Percentiles rank a stretch among this genome's conserved stretches.
These are phyloP conservation scores for Musa troglodytarum DNA, from an alignment of 176 grass and related monocot species.

Conservation along the genomic window DNA sequence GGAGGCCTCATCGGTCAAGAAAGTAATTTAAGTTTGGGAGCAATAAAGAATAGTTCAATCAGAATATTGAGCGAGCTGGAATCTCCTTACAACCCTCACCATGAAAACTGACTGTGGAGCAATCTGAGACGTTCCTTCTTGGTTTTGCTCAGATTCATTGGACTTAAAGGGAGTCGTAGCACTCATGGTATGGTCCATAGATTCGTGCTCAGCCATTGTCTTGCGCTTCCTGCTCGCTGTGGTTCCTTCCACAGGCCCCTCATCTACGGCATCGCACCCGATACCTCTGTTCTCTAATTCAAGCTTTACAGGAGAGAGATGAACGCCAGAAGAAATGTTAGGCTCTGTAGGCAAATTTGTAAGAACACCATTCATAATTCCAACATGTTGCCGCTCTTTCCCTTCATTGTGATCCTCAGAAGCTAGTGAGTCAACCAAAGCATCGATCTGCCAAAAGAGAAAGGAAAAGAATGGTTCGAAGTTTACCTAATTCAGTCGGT, in stretches of 20 bases:
- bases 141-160: slow-evolving; percentile 25
- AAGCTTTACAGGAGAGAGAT: slow-evolving; percentile 8
- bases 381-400: background rate
- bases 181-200: slow-evolving; percentile 28
- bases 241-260: slow-evolving; percentile 9
- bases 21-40: no score
- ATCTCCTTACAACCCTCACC: slow-evolving; percentile 1
- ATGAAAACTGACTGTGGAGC: slow-evolving; percentile 12
- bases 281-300: no score
- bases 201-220: slow-evolving; percentile 28
- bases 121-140: no score
- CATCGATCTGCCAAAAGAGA: slow-evolving; percentile 53
- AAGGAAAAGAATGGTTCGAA: slow-evolving; percentile 5
- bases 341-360: background rate
- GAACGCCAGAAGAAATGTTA: slow-evolving; percentile 14
- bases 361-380: background rate
- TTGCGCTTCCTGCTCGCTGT: slow-evolving; percentile 46
- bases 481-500: background rate
- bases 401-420: slow-evolving; percentile 43
- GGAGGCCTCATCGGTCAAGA: no score
- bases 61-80: background rate
- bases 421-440: slow-evolving; percentile 47
- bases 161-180: slow-evolving; percentile 25
- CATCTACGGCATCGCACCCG: no score
- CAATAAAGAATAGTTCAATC: background rate